phyloP scores from a whole-genome alignment of 2,329 filamentous ascomycete species.

The Colletotrichum eleusines region DNA sequence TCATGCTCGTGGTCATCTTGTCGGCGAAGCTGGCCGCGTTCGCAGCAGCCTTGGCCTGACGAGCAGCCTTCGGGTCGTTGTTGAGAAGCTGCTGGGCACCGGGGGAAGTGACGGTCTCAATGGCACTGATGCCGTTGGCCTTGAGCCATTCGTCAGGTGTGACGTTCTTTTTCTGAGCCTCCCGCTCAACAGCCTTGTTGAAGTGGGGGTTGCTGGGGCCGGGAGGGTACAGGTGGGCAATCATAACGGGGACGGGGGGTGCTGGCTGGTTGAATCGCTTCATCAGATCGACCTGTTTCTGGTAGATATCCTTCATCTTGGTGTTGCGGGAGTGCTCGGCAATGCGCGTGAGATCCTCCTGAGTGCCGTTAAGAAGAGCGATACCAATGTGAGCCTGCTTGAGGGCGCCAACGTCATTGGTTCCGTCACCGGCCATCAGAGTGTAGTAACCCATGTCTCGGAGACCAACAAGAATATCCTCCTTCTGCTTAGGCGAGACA shows the following conservation, averaged over 20 bases:
- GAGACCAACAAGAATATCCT: slow-evolving; percentile 95
- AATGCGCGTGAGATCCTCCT: slow-evolving; percentile 90
- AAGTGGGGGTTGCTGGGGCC: slow-evolving; percentile 94
- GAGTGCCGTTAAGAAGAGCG: slow-evolving; percentile 93
- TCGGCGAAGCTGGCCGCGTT: slow-evolving; percentile 86
- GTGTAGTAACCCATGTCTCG: slow-evolving; percentile 98
- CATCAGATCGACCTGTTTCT: slow-evolving; percentile 95
- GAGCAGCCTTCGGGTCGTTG: slow-evolving; percentile 66
- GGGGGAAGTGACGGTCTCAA: slow-evolving; percentile 76
- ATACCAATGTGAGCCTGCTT: slow-evolving; percentile 99
- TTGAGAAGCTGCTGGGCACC: slow-evolving; percentile 71
- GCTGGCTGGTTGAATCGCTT: slow-evolving; percentile 92
- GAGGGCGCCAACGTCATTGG: slow-evolving; percentile 96
- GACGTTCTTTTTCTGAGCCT: slow-evolving; percentile 83
- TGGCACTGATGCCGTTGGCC: slow-evolving; percentile 63
- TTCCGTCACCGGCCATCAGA: slow-evolving; percentile 98
- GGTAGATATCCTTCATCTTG: slow-evolving; percentile 98
- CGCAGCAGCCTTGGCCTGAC: slow-evolving; percentile 74
- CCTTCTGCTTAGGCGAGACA: slow-evolving; percentile 98
- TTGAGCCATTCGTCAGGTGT: slow-evolving; percentile 69
- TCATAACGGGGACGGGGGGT: slow-evolving; percentile 91
- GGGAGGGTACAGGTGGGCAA: slow-evolving; percentile 94
- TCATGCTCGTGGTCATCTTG: slow-evolving; percentile 86
- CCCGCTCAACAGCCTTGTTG: slow-evolving; percentile 88
- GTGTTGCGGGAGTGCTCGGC: slow-evolving; percentile 93